Evolutionary conservation across 2,329 filamentous ascomycete genomes (phyloP).

Genomic region (Curvularia spicifera): DNA sequence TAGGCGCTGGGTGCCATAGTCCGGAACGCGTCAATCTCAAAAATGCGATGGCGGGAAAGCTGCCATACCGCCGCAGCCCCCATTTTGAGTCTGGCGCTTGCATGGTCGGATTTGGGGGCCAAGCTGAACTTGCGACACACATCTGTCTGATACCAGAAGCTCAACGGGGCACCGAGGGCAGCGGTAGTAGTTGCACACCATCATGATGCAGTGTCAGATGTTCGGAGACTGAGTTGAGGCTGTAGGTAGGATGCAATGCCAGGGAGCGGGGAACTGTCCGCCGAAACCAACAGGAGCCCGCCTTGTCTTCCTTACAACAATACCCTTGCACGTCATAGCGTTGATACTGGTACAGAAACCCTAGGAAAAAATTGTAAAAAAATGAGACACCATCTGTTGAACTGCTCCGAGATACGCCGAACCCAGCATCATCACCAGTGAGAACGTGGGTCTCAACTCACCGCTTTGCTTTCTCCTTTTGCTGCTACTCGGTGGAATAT

Average conservation of each 20-base stretch:
- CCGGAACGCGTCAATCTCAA: conserved; percentile 12
- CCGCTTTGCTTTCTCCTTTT: conserved; percentile 12
- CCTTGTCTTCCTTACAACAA: conserved; percentile 4
- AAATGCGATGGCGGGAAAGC: conserved; percentile 31
- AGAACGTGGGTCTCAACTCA: conserved; percentile 15
- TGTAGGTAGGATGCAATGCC: neutral
- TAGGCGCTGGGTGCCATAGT: conserved; percentile 6
- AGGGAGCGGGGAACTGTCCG: conserved; percentile 5
- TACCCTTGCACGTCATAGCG: conserved; percentile 14
- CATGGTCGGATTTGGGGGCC: conserved; percentile 24
- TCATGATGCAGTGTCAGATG: conserved; percentile 1
- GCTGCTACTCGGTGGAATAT: neutral
- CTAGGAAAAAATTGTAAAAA: neutral
- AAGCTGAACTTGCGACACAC: conserved; percentile 5
- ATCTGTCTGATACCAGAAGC: neutral
- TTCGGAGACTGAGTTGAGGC: neutral
- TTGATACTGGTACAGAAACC: neutral
- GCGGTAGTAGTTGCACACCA: conserved; percentile 2
- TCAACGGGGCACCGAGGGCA: neutral
- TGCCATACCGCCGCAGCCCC: conserved; percentile 12
- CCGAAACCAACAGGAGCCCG: conserved; percentile 4
- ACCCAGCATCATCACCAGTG: conserved; percentile 3
- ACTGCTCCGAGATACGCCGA: conserved; percentile 10
- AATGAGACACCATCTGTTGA: conserved; percentile 2
- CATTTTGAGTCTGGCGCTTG: conserved; percentile 15